Evolutionary conservation across 2,329 filamentous ascomycete genomes (phyloP).

Genomic region (Fusarium sp.): DNA sequence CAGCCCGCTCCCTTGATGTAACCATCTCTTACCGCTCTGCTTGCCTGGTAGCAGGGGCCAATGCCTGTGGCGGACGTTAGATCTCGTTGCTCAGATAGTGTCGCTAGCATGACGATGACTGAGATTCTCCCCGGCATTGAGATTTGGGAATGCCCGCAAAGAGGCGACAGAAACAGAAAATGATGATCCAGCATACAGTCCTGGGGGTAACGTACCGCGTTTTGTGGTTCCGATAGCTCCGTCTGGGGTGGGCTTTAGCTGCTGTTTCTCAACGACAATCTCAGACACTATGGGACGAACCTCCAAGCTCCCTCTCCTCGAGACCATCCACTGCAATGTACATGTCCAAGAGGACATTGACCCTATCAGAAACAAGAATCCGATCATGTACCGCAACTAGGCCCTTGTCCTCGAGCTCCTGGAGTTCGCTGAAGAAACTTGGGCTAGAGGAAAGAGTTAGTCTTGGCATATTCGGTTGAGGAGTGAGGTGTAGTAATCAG

Average conservation of each 20-base stretch:
- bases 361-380: conserved; percentile 49
- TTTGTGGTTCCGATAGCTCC: conserved; percentile 52
- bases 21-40: conserved; percentile 42
- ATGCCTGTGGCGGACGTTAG: conserved; percentile 51
- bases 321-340: conserved; percentile 71
- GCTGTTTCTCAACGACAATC: conserved; percentile 41
- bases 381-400: neutral
- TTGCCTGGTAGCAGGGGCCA: conserved; percentile 51
- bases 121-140: conserved; percentile 23
- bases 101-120: conserved; percentile 24
- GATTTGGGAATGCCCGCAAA: conserved; percentile 34
- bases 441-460: neutral
- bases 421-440: neutral
- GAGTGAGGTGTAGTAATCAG: neutral
- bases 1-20: conserved; percentile 33
- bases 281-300: conserved; percentile 29
- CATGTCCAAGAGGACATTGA: conserved; percentile 68
- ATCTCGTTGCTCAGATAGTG: conserved; percentile 35
- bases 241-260: conserved; percentile 40
- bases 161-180: conserved; percentile 25
- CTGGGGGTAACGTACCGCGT: conserved; percentile 47
- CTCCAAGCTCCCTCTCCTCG: conserved; percentile 67
- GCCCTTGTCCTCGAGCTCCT: neutral
- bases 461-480: neutral
- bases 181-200: conserved; percentile 21